Evolutionary conservation across 805 yeast species (phyloP).

Genomic region (Metschnikowia anglica): DNA sequence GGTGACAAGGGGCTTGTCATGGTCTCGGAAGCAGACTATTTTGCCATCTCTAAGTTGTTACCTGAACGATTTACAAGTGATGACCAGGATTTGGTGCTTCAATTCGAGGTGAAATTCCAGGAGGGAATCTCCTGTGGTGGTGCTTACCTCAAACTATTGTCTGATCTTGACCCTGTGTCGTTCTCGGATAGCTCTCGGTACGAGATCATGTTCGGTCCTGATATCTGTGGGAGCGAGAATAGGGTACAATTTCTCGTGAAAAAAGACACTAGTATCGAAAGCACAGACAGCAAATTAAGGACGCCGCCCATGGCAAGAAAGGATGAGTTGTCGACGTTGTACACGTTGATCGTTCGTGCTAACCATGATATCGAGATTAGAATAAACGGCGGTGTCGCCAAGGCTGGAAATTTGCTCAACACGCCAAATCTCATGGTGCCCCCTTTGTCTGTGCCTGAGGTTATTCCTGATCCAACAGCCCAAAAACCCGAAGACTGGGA

Average conservation of each 20-base stretch:
- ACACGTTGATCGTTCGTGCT: conserved; percentile 71
- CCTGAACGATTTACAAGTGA: conserved; percentile 58
- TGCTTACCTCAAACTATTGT: conserved; percentile 76
- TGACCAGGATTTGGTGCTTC: conserved; percentile 70
- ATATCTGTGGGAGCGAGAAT: conserved; percentile 78
- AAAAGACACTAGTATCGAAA: conserved; percentile 52
- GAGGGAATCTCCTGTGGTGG: conserved; percentile 83
- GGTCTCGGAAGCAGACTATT: conserved; percentile 73
- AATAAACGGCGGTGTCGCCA: conserved; percentile 71
- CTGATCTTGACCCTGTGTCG: conserved; percentile 40
- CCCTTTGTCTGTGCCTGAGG: conserved; percentile 62
- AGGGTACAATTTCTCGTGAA: conserved; percentile 74
- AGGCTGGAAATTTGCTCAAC: conserved; percentile 65
- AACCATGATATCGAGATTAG: conserved; percentile 75
- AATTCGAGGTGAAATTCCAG: conserved; percentile 86
- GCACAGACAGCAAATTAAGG: conserved; percentile 67
- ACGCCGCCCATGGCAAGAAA: conserved; percentile 66
- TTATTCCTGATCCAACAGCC: conserved; percentile 50
- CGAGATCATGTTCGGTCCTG: conserved; percentile 94
- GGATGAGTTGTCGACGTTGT: conserved; percentile 60
- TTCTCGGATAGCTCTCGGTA: conserved; percentile 70
- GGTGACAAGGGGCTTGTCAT: conserved; percentile 77
- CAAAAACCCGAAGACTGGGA: conserved; percentile 87
- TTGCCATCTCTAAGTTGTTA: conserved; percentile 72
- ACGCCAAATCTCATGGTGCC: conserved; percentile 57